These are phyloP conservation scores for Sporobolomyces pararoseus DNA, from an alignment of 768 basidiomycete genomes.

Conservation along the genomic window DNA sequence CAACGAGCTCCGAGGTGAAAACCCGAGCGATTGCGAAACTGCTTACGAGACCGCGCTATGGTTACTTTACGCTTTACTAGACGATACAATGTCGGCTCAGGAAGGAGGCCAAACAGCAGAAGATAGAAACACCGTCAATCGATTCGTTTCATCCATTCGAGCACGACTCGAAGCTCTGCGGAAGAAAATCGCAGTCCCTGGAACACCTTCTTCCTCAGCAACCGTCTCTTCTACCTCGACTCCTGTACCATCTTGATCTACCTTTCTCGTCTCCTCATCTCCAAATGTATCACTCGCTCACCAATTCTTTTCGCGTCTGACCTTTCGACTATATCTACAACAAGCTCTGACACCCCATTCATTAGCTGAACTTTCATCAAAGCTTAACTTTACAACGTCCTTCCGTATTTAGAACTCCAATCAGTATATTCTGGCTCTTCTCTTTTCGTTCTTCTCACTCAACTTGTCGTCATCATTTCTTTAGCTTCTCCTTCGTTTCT, in stretches of 20 bases:
- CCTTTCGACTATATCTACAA: no score
- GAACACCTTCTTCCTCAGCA: not conserved
- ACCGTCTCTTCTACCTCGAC: not conserved
- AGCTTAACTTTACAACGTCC: not conserved
- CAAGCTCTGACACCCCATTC: no score
- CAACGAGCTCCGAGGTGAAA: slow-evolving; percentile 75
- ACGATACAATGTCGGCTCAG: slow-evolving; percentile 56
- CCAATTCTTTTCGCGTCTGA: no score
- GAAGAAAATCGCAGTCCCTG: slow-evolving; percentile 25
- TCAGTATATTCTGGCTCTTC: not conserved
- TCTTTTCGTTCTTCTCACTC: not conserved
- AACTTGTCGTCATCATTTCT: slow-evolving; percentile 14
- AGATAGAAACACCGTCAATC: slow-evolving; percentile 50
- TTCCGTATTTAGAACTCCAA: not conserved
- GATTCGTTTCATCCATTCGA: slow-evolving; percentile 41
- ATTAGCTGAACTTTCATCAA: no score
- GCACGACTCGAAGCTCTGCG: slow-evolving; percentile 26
- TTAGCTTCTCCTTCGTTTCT: not conserved
- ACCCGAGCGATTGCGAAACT: slow-evolving; percentile 80
- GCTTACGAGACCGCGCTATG: slow-evolving; percentile 92
- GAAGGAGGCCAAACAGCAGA: slow-evolving; percentile 47
- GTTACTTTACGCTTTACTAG: slow-evolving; percentile 87
- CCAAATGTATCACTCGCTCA: not conserved
- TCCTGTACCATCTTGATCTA: not conserved
- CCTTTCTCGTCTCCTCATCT: not conserved